Base-by-base conservation (phyloP, 164 flowering plant genomes). In the Kingdonia uniflora region DNA sequence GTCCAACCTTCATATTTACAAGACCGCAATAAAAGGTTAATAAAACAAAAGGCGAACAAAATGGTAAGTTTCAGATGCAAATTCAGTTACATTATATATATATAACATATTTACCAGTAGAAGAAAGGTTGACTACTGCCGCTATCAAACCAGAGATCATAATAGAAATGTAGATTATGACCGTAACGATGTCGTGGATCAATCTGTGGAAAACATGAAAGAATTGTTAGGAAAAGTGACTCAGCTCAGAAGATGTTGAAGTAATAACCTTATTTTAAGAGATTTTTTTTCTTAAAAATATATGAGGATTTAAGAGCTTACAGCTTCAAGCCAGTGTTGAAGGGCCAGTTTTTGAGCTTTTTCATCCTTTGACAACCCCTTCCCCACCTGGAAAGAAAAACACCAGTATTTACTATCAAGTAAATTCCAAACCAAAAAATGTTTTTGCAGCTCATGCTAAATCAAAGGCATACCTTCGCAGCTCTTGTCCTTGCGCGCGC, bases 151-250 rank as follows among this genome's bases (percentile, higher is more conserved):
- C 87, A 81, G 7, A 52, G 16, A 52, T 76, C 81, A 49, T 78
- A 76, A 61, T 81, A 81, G 38, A 71, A 68, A 40, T 81, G 83
- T 22, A 81, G 51, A 59, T 81, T 81, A 71, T 78, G 81, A 17
- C 87, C 87, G 56, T 81, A 81, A 0, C 87, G 76, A 69, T 81
- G 87, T 48, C 87, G 80, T 44, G 87, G 84, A 57, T 81, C 87
- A 58, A 81, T 81, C 87, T 81, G 68, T 17, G 33, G 15, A 53
- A 16, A 17, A 25, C 6, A 45, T 42, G 37, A 21, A 16, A n/a
- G n/a, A n/a, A n/a, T n/a, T 17, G 12, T 42, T n/a, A 25, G 26
- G 8, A 29, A 4, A 24, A 14, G n/a, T 22, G 7, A 23, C 22
- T 15, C 14, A 47, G 1, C 23, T 25, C 17, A 48, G 16, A 14